These are phyloP conservation scores for Dillenia suffruticosa DNA, from an alignment of 164 flowering plant genomes.

Conservation along the genomic window DNA sequence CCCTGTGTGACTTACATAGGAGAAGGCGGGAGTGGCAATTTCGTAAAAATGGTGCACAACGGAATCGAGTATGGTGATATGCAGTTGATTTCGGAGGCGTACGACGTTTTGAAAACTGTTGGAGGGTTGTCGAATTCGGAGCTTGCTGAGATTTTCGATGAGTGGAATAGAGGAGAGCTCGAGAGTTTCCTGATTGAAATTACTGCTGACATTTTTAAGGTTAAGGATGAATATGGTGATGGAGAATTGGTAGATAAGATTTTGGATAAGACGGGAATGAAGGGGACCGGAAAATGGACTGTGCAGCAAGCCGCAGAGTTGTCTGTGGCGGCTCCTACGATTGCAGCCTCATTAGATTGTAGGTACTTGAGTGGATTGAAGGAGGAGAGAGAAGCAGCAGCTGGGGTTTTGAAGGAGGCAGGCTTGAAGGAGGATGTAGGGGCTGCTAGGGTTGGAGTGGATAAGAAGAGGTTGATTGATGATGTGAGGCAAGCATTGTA, in stretches of 20 bases:
- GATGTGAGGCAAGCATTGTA: slow-evolving; percentile 47
- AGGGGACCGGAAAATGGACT: slow-evolving; percentile 52
- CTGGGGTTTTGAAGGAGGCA: slow-evolving; percentile 20
- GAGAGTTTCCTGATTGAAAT: slow-evolving; percentile 50
- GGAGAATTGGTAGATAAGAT: slow-evolving; percentile 45
- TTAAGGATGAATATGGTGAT: slow-evolving; percentile 28
- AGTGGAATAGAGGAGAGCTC: slow-evolving; percentile 42
- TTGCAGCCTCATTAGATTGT: slow-evolving; percentile 38
- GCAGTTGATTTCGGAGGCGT: slow-evolving; percentile 44
- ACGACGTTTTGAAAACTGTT: slow-evolving; percentile 34
- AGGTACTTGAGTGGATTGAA: slow-evolving; percentile 43
- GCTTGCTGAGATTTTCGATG: slow-evolving; percentile 29
- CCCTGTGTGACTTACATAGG: slow-evolving; percentile 50
- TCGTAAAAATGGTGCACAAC: slow-evolving; percentile 48
- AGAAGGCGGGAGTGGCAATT: slow-evolving; percentile 40
- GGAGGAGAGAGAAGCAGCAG: slow-evolving; percentile 40
- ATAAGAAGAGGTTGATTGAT: slow-evolving; percentile 38
- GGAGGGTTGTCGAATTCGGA: slow-evolving; percentile 34
- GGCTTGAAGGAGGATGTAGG: slow-evolving; percentile 30
- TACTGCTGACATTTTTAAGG: slow-evolving; percentile 37
- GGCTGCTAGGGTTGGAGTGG: slow-evolving; percentile 11
- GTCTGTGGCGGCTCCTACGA: slow-evolving; percentile 39
- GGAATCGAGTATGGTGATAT: slow-evolving; percentile 40
- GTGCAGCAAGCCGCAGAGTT: slow-evolving; percentile 54
- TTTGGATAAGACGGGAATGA: slow-evolving; percentile 47